Evolutionary conservation across 441 rosid species (phyloP), one percentile per base, ranked within the genome.

Genomic region (Flueggea neowawraea): DNA sequence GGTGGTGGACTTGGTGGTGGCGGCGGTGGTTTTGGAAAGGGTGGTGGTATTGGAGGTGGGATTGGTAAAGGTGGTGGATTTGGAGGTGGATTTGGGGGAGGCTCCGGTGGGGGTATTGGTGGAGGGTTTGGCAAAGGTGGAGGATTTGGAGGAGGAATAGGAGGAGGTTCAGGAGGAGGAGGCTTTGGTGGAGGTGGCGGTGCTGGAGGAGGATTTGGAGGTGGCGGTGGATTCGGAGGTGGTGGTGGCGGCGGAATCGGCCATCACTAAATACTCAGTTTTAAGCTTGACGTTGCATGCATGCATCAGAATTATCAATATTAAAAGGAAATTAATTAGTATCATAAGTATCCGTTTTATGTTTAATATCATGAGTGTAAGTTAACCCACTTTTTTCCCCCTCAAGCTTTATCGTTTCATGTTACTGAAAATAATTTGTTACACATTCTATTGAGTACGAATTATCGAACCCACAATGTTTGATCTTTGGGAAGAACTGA

Each of bases 41-140:
- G 71, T 1, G 71, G 73, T 6, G 78, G 79, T 5, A 13, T 55
- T 31, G 75, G 71, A 1, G 76, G 69, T 0, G 73, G 60, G 83
- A 1, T 61, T 0, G 63, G 74, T 2, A 69, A 70, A 5, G 69
- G 61, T 0, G 72, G 76, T 14, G 72, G 45, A 1, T 1, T 43
- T 11, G 45, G 45, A 43, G 45, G 76, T 0, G 74, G 78, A 2
- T 13, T 54, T 31, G 79, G 69, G 0, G 74, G 68, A 0, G 73
- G 65, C 6, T 10, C 10, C 0, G 73, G 62, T 4, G 45, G 61
- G 0, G 79, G 80, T 1, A 9, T 11, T 0, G 66, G 69, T 13
- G 56, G 28, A 2, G 67, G 64, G 1, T 47, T 47, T 32, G 67
- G 67, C 4, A 52, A 57, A 4, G 22, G 33, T 1, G 68, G 67